Conservation (phyloP, 2,329 filamentous ascomycete genomes). For the Phialocephala sp. region DNA sequence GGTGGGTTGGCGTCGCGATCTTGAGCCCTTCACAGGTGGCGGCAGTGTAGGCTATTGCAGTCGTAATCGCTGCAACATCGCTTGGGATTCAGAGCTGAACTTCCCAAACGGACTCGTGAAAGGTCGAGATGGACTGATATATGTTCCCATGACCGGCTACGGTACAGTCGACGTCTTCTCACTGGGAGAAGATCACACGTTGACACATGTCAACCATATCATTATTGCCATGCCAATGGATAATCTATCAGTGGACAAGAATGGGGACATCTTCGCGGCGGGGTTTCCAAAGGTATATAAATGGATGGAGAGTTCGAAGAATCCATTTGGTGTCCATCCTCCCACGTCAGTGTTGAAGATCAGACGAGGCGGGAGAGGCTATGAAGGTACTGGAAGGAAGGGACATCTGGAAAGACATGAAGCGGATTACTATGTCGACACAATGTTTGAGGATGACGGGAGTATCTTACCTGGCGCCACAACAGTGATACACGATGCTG, state of each 20-base stretch:
- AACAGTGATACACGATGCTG: slow-evolving; percentile 41
- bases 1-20: slow-evolving; percentile 35
- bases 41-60: slow-evolving; percentile 43
- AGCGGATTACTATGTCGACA: slow-evolving; percentile 37
- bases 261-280: slow-evolving; percentile 45
- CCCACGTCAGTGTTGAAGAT: slow-evolving; percentile 39
- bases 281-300: slow-evolving; percentile 40
- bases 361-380: slow-evolving; percentile 27
- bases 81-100: slow-evolving; percentile 36
- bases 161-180: slow-evolving; percentile 38
- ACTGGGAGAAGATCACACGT: slow-evolving; percentile 27
- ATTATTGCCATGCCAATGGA: slow-evolving; percentile 42
- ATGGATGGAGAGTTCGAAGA: slow-evolving; percentile 32
- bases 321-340: slow-evolving; percentile 33
- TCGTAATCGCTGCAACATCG: slow-evolving; percentile 37
- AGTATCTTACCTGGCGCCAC: slow-evolving; percentile 39
- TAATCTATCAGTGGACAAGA: slow-evolving; percentile 45
- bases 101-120: slow-evolving; percentile 45
- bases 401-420: slow-evolving; percentile 22
- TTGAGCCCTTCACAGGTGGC: slow-evolving; percentile 40
- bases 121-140: slow-evolving; percentile 43
- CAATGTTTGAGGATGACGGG: slow-evolving; percentile 45
- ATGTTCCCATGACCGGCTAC: slow-evolving; percentile 41
- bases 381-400: slow-evolving; percentile 14
- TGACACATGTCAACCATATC: slow-evolving; percentile 38